phyloP scores from a whole-genome alignment of 805 yeast species.

The Teunomyces stri region DNA sequence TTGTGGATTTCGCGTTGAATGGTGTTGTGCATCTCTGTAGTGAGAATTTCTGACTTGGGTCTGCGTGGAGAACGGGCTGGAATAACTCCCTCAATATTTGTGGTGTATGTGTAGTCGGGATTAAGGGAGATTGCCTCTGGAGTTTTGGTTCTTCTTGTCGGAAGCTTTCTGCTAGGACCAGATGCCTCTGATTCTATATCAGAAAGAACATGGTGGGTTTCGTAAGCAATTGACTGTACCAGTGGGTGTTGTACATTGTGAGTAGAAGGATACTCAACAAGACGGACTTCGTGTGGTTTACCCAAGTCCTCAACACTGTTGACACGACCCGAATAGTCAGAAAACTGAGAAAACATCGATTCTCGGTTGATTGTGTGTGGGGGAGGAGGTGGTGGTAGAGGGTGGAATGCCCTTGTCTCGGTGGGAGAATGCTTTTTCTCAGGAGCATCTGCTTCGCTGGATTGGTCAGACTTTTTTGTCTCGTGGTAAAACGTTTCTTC shows the following conservation, averaged over 20 bases:
- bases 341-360: constrained; percentile 14
- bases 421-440: neutral
- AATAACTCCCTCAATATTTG: constrained; percentile 33
- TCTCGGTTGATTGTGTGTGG: constrained; percentile 7
- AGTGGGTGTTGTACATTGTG: neutral
- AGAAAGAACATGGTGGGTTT: constrained; percentile 5
- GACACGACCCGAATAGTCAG: constrained; percentile 20
- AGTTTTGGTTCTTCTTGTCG: constrained; percentile 16
- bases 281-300: constrained; percentile 7
- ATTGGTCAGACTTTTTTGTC: neutral
- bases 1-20: neutral
- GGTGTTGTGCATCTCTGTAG: neutral
- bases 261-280: neutral
- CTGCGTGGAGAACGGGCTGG: constrained; percentile 40
- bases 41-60: constrained; percentile 29
- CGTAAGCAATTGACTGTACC: neutral
- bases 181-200: constrained; percentile 11
- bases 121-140: constrained; percentile 1
- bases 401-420: constrained; percentile 10
- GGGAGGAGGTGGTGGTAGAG: constrained; percentile 5
- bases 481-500: neutral
- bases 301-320: constrained; percentile 20
- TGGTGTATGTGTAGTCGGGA: constrained; percentile 33
- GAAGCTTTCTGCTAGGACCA: constrained; percentile 19
- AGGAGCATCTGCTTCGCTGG: neutral